These are phyloP conservation scores for Zoysia matrella DNA, from an alignment of 202 grass and related monocot species.

Conservation along the genomic window DNA sequence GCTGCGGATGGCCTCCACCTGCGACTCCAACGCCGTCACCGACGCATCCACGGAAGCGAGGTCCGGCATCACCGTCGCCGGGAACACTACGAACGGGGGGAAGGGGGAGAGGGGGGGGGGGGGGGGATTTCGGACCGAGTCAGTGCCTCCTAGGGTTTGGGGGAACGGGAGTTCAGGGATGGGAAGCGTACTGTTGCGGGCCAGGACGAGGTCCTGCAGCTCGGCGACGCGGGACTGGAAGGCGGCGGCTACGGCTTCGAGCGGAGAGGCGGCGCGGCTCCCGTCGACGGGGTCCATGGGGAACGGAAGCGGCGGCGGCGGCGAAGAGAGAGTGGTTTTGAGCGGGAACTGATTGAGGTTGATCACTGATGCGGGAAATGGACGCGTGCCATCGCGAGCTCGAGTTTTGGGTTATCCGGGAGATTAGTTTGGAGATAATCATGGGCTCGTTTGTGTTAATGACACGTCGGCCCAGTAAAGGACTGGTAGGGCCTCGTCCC, in stretches of 20 bases:
- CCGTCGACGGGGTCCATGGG: constrained; percentile 69
- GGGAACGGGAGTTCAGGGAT: background rate
- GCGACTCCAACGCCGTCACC: constrained; percentile 80
- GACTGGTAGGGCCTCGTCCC: too few species aligned
- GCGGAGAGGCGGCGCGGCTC: constrained; percentile 53
- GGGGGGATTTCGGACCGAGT: background rate
- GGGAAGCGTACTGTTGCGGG: constrained; percentile 76
- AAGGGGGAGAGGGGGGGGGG: too few species aligned
- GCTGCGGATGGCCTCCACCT: constrained; percentile 67
- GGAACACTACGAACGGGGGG: constrained; percentile 78
- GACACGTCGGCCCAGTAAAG: too few species aligned
- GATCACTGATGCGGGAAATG: too few species aligned
- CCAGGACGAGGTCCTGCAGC: constrained; percentile 83
- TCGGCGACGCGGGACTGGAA: constrained; percentile 69
- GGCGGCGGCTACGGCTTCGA: constrained; percentile 58
- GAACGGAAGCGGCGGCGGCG: background rate
- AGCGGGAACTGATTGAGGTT: constrained; percentile 25
- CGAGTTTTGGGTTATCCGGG: too few species aligned
- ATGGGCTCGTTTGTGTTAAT: too few species aligned
- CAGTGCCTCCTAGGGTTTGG: constrained; percentile 28
- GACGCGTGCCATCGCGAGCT: too few species aligned
- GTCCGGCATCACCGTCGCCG: constrained; percentile 60
- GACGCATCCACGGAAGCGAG: constrained; percentile 64
- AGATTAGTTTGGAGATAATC: too few species aligned
- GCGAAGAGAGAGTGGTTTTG: background rate